Base-by-base conservation (phyloP, 2,329 filamentous ascomycete genomes). In the Cladophialophora psammophila region DNA sequence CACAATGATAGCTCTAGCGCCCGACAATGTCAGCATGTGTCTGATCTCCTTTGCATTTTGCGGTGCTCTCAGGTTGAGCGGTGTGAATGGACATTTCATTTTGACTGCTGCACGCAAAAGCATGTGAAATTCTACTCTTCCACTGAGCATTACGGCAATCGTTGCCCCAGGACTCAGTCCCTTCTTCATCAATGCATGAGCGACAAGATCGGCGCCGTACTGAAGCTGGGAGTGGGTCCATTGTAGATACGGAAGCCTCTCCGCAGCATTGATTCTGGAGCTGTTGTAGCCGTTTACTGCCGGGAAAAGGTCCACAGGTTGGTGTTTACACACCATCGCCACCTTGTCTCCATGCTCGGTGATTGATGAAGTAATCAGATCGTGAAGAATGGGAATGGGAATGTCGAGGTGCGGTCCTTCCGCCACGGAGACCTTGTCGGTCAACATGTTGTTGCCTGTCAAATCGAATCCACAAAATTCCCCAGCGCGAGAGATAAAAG, bases 61-160 rank as follows among this genome's bases (percentile, higher is more conserved):
- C 5, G 60, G 36, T 18, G 60, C 38, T 42, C 50, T 45, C 5
- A 56, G 38, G 31, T 42, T 45, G 9, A 63, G 42, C 13, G 60
- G 60, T 20, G 60, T 34, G n/a, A 63, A 63, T 26, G 60, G 60
- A 57, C 60, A 63, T n/a, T 56, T 56, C n/a, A 63, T 4, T 35
- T 50, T 63, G 9, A 48, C 40, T 12, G 60, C 32, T 48, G 60
- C 60, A 9, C 60, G 34, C 10, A 63, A 42, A 10, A 48, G 35
- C 50, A 63, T 42, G 38, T 63, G 60, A 32, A 63, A 63, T 36
- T 63, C 60, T 1, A 50, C 34, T 52, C 50, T 38, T 12, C 60
- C 60, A 7, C 35, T 52, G 20, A 63, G 50, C 35, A 63, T 7
- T 18, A 48, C 60, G 7, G 53, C 60, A 48, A 63, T 63, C 10